Conservation (phyloP, 768 basidiomycete genomes). For the Paxillus rubicundulus region DNA sequence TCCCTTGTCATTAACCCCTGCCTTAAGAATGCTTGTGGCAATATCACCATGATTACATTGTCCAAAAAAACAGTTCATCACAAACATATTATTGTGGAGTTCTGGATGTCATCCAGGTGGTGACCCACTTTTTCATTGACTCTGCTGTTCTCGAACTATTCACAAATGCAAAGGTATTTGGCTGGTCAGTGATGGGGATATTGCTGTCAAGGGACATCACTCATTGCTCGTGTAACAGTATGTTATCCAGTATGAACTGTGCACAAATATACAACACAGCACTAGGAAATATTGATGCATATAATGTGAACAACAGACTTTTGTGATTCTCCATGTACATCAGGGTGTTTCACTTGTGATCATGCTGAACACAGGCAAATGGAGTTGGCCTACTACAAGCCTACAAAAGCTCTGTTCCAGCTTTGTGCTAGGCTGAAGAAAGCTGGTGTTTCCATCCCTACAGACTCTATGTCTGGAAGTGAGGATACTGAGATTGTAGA, state of each 20-base stretch:
- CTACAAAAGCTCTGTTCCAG: slow-evolving; percentile 26
- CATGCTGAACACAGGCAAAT: slow-evolving; percentile 19
- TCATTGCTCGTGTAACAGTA: background rate
- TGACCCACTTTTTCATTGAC: slow-evolving; percentile 13
- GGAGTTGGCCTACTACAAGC: slow-evolving; percentile 18
- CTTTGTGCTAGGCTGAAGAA: slow-evolving; percentile 13
- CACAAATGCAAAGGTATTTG: slow-evolving; percentile 8
- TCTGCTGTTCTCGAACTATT: slow-evolving; percentile 13
- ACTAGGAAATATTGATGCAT: background rate
- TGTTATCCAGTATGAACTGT: slow-evolving; percentile 11
- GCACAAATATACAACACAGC: slow-evolving; percentile 1
- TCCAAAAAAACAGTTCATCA: background rate
- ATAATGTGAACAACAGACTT: slow-evolving; percentile 1
- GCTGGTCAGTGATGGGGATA: background rate
- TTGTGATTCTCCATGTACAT: background rate
- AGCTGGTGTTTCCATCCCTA: slow-evolving; percentile 4
- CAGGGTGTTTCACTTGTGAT: slow-evolving; percentile 21
- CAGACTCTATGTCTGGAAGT: background rate
- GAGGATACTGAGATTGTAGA: background rate
- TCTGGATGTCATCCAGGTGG: slow-evolving; percentile 9
- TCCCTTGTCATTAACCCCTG: slow-evolving; percentile 9
- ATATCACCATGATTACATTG: slow-evolving; percentile 15
- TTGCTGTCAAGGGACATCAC: background rate
- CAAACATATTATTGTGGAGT: slow-evolving; percentile 16
- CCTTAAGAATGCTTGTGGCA: slow-evolving; percentile 15